Evolutionary conservation across 1,284 basidiomycete species (phyloP), one percentile per base, ranked within the genome.

Genomic region (Tylopilus sp.): DNA sequence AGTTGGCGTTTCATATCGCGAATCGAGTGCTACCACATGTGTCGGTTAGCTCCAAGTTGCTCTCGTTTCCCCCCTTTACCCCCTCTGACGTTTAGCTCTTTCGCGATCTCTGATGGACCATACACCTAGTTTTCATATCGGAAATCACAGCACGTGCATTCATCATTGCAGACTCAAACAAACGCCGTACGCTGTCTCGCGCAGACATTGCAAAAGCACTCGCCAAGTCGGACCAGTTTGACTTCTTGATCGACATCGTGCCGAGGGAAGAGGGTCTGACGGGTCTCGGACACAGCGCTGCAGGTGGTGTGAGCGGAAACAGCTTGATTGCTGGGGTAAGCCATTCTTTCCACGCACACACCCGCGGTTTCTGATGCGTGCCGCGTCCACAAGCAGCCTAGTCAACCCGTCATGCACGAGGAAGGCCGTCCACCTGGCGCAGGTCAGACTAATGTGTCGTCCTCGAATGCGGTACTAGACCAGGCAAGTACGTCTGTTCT

Each of bases 131-230:
- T 59, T 95, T 96, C 71, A 95, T 96, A 52, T 82, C 91, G 36
- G 93, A 96, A 71, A 87, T 96, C 50, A 96, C 94, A 1, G 88
- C 91, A 2, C 83, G 94, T 35, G 91, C 94, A 0, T 96, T 92
- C 78, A 88, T 95, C 56, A 85, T 94, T 49, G 93, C 93, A 14
- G 91, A 95, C 71, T 86, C 90, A 17, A 89, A 94, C 70, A 94
- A 94, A 69, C 85, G 93, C 17, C 84, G 93, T 17, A 96, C 93
- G 2, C 77, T 96, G 31, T 91, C 91, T 18, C 84, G 91, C 46
- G 82, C 88, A 10, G 94, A 96, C 70, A 93, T 96, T 46, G 87
- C 91, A 8, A 88, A 91, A 59, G 93, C 93, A 0, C 78, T 95
- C 49, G 82, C 81, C 61, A 91, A 91, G 68, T 89, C 86, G 7